Evolutionary conservation across 176 grass and related monocot species (phyloP), one percentile per base, ranked within the genome.

Genomic region (Elymus sibiricus): DNA sequence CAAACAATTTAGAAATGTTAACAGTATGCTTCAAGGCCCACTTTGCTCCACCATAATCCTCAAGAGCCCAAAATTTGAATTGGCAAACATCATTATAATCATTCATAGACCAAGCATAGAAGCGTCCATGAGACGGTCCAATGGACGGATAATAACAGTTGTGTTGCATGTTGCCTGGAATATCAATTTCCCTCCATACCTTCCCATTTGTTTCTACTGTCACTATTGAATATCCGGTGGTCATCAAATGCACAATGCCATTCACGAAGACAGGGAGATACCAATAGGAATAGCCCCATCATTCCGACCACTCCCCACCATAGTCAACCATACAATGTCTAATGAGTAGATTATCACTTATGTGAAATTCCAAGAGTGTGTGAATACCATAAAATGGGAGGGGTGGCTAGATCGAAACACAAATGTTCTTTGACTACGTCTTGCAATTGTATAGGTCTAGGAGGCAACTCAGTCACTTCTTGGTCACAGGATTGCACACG

Each of bases 321-420:
- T 31, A 59, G 25, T 19, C 66, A 31, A 82, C 25, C 31, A 13
- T 39, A 29, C 46, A 56, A 22, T 34, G 15, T 82, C 44, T 5
- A 65, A 70, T 11, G 46, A 82, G 64, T 82, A 56, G 21, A 82
- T 70, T 14, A 24, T 14, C 65, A 70, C 21, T 58, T 70, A 37
- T 15, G 0, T 2, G 11, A 15, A 22, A 7, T 38, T 2, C 21
- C 11, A 71, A 42, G 11, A 1, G 22, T 69, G 15, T 7, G 53
- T 12, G 47, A 82, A 82, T 19, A 70, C 65, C n/a, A 70, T 12
- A 29, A 82, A 82, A 68, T 22, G 16, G 13, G 64, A 82, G 28
- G 66, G 49, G 2, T 13, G 14, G 80, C 8, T 4, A 49, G 32
- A 34, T 82, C 80, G 14, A 82, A 82, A 21, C 66, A 42, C 64